phyloP scores from a whole-genome alignment of 2,329 filamentous ascomycete genomes.

The Grosmannia clavigera region DNA sequence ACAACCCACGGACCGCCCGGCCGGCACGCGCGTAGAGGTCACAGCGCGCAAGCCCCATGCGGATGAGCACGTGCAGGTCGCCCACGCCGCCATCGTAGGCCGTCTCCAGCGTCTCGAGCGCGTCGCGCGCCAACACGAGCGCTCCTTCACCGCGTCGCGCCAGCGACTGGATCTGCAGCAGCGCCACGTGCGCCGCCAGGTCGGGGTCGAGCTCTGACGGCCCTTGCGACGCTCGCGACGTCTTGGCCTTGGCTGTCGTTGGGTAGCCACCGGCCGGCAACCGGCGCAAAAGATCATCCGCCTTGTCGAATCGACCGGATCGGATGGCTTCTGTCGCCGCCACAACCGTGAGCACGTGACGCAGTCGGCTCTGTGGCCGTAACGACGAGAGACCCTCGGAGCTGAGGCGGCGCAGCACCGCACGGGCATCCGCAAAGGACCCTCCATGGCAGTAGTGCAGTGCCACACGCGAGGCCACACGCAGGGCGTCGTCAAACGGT shows the following conservation, averaged over 20 bases:
- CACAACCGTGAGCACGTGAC: conserved; percentile 7
- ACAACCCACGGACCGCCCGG: conserved; percentile 63
- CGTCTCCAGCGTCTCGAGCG: conserved; percentile 22
- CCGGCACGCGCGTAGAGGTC: conserved; percentile 56
- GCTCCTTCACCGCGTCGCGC: conserved; percentile 22
- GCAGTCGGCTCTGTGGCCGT: conserved; percentile 2
- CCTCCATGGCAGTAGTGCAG: conserved; percentile 55
- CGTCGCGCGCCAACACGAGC: conserved; percentile 20
- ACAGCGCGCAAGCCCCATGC: conserved; percentile 61
- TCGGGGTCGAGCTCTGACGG: conserved; percentile 38
- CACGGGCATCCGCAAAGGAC: conserved; percentile 55
- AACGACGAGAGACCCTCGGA: conserved; percentile 9
- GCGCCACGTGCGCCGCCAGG: conserved; percentile 36
- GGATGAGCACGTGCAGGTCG: conserved; percentile 45
- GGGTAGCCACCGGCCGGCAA: conserved; percentile 9
- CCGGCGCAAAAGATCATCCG: conserved; percentile 9
- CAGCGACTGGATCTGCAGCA: conserved; percentile 39
- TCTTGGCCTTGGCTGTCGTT: background rate
- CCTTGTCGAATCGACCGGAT: conserved; percentile 5
- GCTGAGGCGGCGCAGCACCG: conserved; percentile 35
- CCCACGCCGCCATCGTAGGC: conserved; percentile 12
- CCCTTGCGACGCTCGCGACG: background rate
- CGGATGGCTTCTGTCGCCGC: conserved; percentile 10
- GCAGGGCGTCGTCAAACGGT: conserved; percentile 65
- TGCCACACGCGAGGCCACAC: conserved; percentile 59